Evolutionary conservation across 2,329 filamentous ascomycete species (phyloP), one percentile per base, ranked within the genome.

Genomic region (Neurospora sp.): DNA sequence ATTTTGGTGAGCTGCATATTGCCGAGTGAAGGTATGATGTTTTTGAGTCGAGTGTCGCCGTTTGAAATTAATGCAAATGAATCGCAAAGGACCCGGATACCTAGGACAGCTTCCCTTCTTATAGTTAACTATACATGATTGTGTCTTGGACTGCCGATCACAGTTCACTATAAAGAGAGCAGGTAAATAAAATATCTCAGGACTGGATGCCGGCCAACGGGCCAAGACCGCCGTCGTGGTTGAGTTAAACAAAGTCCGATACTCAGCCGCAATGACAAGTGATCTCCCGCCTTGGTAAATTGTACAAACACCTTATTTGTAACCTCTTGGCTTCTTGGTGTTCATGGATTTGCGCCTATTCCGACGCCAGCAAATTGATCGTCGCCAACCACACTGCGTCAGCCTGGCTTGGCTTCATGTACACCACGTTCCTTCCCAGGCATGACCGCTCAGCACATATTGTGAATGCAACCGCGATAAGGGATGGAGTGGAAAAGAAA

Each of bases 1-100:
- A 72, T 23, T 1, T 69, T 70, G 11, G 67, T 68, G 62, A 70
- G 28, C 66, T 69, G 70, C 73, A 74, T 74, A 0, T 5, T 69
- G 23, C 11, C 46, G 8, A 17, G 11, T 23, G 10, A 11, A 10
- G 23, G 33, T 28, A 36, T 17, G 19, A 17, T 39, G 62, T 10
- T 19, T 12, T 33, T 10, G 28, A 66, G n/a, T 15, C 5, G 2
- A 8, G 15, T 52, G 38, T 11, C 46, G 28, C 28, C 28, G 23
- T 36, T 36, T 40, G 52, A 68, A 19, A 33, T 65, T 19, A 10
- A 68, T 43, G 4, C 33, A 19, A 19, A 37, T 11, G 10, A 3
- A 15, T 33, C 23, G 6, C 23, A 19, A 67, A 6, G 19, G 2
- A 43, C 40, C 15, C 3, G 4, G 37, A 1, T 41, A 43, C 6